These are phyloP conservation scores for Cronartium quercuum DNA, from an alignment of 1,284 basidiomycete genomes.

Conservation along the genomic window DNA sequence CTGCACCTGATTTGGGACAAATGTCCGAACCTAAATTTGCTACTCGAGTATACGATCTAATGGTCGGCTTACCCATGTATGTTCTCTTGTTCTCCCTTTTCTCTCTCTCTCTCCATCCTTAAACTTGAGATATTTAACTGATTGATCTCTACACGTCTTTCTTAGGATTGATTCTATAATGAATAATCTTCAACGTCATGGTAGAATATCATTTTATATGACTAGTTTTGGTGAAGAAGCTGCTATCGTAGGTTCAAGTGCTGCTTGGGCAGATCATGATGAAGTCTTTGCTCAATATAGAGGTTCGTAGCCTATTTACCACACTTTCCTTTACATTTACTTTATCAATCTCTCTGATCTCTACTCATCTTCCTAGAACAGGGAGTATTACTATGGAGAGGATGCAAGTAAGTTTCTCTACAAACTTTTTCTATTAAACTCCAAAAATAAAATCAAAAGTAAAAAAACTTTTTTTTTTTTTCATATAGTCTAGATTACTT, in stretches of 20 bases:
- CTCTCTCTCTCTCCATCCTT: background rate
- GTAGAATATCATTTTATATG: constrained; percentile 89
- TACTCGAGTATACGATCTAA: constrained; percentile 3
- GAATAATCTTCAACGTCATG: constrained; percentile 86
- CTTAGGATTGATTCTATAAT: constrained; percentile 72
- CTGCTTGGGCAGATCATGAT: constrained; percentile 72
- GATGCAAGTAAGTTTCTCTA: constrained; percentile 54
- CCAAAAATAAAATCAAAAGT: background rate
- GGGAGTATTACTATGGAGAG: constrained; percentile 82
- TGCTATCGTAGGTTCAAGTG: constrained; percentile 80
- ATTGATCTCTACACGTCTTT: background rate
- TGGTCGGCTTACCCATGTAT: constrained; percentile 28
- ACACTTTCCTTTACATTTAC: background rate
- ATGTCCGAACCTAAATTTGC: constrained; percentile 4
- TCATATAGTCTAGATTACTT: constrained; percentile 53
- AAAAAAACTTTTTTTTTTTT: constrained; percentile 50
- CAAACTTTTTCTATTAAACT: background rate
- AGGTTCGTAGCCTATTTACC: constrained; percentile 46
- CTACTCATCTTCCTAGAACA: constrained; percentile 63
- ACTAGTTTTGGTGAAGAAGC: constrained; percentile 75
- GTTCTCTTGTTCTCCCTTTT: background rate
- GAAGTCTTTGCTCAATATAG: constrained; percentile 56
- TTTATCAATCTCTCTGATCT: constrained; percentile 48
- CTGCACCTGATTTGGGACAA: background rate
- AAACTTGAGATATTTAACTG: background rate